Evolutionary conservation across 2,329 filamentous ascomycete species (phyloP), one percentile per base, ranked within the genome.

Genomic region (Curvularia spicifera): DNA sequence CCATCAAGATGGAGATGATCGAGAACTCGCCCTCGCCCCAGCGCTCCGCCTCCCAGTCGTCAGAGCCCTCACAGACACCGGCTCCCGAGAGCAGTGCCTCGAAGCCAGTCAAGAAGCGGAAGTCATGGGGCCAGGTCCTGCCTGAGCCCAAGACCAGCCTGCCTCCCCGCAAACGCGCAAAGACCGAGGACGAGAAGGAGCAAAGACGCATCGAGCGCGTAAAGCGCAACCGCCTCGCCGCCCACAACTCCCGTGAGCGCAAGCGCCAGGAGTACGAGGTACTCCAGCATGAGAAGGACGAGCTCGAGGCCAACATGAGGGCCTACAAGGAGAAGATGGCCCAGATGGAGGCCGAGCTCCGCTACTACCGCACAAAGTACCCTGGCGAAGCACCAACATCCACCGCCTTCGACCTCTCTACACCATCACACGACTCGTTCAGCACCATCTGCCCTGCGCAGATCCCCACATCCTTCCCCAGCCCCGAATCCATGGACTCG

Each of bases 111-210:
- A 97, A 97, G 87, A 97, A 97, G 87, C 85, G 95, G 72, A 99
- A 98, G 82, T 98, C 95, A 48, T 99, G 95, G 95, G 95, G 95
- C 49, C 95, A 99, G 79, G 91, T 96, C 76, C 87, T 98, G 40
- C 95, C 95, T 18, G 91, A 96, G 74, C 95, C 95, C 43, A 98
- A 97, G 85, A 98, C 95, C 31, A 96, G 94, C 74, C 87, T 98
- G 7, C 94, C 94, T 60, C 94, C 94, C 39, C 89, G 93, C 67
- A 99, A 99, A 87, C 92, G 95, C 62, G 95, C 95, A 70, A 99
- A 98, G 85, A 99, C 95, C 2, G 94, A 96, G 71, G 95, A 97
- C 73, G 95, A 99, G 80, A 99, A 99, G 81, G 95, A 98, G 80
- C 95, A 99, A 79, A 90, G 95, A 44, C 91, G 95, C 61, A 96